Conservation (phyloP, 805 yeast species). For the Saitoella complicata region DNA sequence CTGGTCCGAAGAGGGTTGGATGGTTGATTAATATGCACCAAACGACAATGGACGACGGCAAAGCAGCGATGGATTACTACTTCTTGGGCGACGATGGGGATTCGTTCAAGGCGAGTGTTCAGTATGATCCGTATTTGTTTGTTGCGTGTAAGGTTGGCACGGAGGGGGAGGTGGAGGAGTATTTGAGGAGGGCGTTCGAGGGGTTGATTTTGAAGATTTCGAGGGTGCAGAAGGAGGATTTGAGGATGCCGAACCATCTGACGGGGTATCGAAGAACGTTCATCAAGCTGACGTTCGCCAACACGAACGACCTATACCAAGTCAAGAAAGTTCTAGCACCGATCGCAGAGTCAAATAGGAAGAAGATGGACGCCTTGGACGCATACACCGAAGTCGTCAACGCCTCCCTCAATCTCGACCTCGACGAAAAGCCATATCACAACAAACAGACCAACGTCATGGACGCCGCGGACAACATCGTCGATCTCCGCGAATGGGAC, state of each 20-base stretch:
- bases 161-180: conserved; percentile 75
- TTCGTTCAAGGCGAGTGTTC: conserved; percentile 69
- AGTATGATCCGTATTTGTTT: conserved; percentile 75
- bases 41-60: conserved; percentile 46
- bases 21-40: conserved; percentile 95
- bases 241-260: conserved; percentile 70
- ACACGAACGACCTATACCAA: conserved; percentile 52
- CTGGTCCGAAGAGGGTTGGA: conserved; percentile 59
- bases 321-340: conserved; percentile 62
- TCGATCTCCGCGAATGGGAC: conserved; percentile 82
- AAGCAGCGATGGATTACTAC: conserved; percentile 84
- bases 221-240: conserved; percentile 57
- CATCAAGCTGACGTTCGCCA: conserved; percentile 56
- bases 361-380: conserved; percentile 45
- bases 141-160: conserved; percentile 41
- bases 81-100: conserved; percentile 96
- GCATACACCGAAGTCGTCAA: conserved; percentile 44
- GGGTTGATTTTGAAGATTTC: conserved; percentile 38
- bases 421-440: conserved; percentile 8
- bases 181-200: conserved; percentile 52
- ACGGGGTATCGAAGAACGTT: conserved; percentile 54
- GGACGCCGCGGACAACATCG: conserved; percentile 46
- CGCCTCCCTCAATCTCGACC: conserved; percentile 18
- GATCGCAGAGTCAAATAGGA: conserved; percentile 48
- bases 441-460: conserved; percentile 12